Evolutionary conservation across 345 rosid genomes (phyloP).

Genomic region (Euphorbia lathyris): DNA sequence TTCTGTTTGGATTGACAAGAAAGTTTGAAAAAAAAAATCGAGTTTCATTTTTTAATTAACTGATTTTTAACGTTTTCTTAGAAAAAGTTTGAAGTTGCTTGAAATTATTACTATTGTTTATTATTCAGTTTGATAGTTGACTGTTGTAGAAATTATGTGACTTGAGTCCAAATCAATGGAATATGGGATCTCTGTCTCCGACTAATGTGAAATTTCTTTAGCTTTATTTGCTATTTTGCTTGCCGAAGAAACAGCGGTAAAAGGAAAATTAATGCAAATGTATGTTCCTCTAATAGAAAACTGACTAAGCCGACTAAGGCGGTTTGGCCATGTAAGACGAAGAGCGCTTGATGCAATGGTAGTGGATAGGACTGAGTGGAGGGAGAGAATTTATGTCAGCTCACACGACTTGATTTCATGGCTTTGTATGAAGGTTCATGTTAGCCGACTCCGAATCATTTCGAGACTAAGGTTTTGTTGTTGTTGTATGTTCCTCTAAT

Average conservation of each 20-base stretch:
- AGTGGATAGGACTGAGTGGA: too few species aligned
- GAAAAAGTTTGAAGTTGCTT: background rate
- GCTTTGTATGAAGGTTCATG: too few species aligned
- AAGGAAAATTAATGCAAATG: background rate
- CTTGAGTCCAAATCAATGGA: background rate
- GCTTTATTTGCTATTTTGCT: background rate
- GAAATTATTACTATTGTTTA: background rate
- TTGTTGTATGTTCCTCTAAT: too few species aligned
- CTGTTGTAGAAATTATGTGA: background rate
- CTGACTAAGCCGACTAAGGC: too few species aligned
- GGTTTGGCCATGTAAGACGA: too few species aligned
- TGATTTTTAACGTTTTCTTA: background rate
- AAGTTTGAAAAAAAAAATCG: constrained; percentile 4
- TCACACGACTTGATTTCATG: too few species aligned
- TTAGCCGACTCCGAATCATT: too few species aligned
- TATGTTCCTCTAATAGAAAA: too few species aligned
- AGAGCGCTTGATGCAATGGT: too few species aligned
- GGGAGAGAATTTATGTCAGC: too few species aligned
- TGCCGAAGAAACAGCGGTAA: background rate
- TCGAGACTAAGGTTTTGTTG: too few species aligned
- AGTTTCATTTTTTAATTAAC: background rate
- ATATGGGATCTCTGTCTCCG: too few species aligned
- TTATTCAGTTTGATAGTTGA: background rate
- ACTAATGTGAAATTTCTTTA: background rate
- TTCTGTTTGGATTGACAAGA: constrained; percentile 19